Evolutionary conservation across 805 yeast species (phyloP).

Genomic region (Yamadazyma paraphyllophila): DNA sequence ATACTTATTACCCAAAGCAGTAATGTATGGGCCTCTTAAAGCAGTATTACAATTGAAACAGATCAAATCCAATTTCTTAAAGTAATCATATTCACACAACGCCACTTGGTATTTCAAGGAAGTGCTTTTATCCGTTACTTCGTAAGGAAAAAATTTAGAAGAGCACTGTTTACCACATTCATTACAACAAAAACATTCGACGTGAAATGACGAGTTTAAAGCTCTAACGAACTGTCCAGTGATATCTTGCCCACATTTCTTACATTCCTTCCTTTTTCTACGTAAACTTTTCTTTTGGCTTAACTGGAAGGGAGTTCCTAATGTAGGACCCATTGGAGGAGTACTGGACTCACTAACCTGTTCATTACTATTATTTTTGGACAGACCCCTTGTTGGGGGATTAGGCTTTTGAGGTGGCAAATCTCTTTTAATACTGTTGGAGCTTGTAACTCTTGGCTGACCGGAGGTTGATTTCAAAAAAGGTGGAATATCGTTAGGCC

Average conservation of each 20-base stretch:
- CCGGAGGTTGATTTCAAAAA: conserved; percentile 1
- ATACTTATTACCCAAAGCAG: conserved; percentile 87
- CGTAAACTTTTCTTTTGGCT: conserved; percentile 11
- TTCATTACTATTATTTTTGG: neutral
- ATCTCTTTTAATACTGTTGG: conserved; percentile 5
- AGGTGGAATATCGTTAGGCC: conserved; percentile 8
- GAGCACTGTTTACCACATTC: conserved; percentile 84
- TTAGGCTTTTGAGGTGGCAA: neutral
- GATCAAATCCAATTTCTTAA: conserved; percentile 77
- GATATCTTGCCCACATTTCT: conserved; percentile 36
- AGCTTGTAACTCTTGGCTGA: conserved; percentile 7
- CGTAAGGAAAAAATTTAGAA: conserved; percentile 84
- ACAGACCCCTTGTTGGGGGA: neutral
- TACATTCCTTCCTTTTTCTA: conserved; percentile 30
- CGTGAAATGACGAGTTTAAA: conserved; percentile 72
- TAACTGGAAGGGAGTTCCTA: conserved; percentile 12
- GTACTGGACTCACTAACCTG: neutral
- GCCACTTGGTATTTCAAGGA: conserved; percentile 32
- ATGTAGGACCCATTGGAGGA: neutral
- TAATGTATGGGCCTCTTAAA: conserved; percentile 87
- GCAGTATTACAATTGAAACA: conserved; percentile 85
- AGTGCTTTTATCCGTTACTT: conserved; percentile 43
- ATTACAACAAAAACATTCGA: conserved; percentile 81
- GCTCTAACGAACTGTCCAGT: conserved; percentile 84
- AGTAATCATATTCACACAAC: conserved; percentile 90